These are phyloP conservation scores for Prunus persica DNA, from an alignment of 306 rosid species.

Conservation along the genomic window Prunus_persica_NCBIv2 NC_034014.1:23852501-23853000, in stretches of 20 bases:
- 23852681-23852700: conserved; percentile 31
- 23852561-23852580: neutral
- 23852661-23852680: conserved; percentile 34
- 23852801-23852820: conserved; percentile 73
- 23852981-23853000: conserved; percentile 88
- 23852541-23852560: neutral
- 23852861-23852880: conserved; percentile 67
- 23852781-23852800: conserved; percentile 45
- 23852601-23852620: conserved; percentile 13
- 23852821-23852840: conserved; percentile 62
- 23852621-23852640: conserved; percentile 25
- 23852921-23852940: neutral
- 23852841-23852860: conserved; percentile 68
- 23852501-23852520: neutral
- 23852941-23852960: neutral
- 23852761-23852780: conserved; percentile 34
- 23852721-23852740: conserved; percentile 44
- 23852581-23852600: conserved; percentile 14
- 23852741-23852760: conserved; percentile 49
- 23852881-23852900: neutral
- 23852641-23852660: conserved; percentile 18
- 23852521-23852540: neutral
- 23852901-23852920: neutral
- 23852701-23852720: conserved; percentile 44
- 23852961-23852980: conserved; percentile 86